A percentile compares a stretch with the other conserved stretches of the same genome.
phyloP scores from a whole-genome alignment of 345 rosid species.

The Euphorbia lathyris region DNA sequence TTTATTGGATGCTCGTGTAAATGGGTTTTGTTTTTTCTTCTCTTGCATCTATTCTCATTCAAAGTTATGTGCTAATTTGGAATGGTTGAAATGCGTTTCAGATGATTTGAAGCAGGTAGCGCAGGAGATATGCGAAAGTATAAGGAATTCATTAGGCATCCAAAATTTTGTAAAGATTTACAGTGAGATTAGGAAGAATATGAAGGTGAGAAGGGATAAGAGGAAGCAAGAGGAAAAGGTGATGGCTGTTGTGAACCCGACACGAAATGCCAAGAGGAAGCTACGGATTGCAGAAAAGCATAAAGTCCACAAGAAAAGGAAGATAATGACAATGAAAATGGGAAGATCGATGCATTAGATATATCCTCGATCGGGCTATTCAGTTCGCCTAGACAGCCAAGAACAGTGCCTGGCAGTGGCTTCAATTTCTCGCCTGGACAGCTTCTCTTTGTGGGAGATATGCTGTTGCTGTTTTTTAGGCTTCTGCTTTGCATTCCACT shows the following conservation, averaged over 20 bases:
- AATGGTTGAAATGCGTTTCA: constrained; percentile 24
- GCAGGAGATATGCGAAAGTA: constrained; percentile 56
- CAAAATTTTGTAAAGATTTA: constrained; percentile 53
- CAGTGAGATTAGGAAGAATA: constrained; percentile 54
- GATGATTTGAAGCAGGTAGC: constrained; percentile 70
- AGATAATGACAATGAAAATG: constrained; percentile 62
- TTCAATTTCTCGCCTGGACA: background rate
- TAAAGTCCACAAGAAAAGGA: constrained; percentile 72
- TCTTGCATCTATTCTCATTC: background rate
- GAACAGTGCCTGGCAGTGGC: background rate
- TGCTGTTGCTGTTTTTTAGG: no score
- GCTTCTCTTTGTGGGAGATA: no score
- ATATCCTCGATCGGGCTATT: background rate
- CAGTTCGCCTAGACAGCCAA: background rate
- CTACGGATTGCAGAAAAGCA: constrained; percentile 69
- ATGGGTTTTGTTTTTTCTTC: background rate
- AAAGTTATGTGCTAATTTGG: background rate
- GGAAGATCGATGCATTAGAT: constrained; percentile 51
- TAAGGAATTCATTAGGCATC: constrained; percentile 52
- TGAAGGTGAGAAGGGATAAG: constrained; percentile 67
- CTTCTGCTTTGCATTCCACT: no score
- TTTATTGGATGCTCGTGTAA: background rate
- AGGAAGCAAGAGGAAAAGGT: constrained; percentile 72
- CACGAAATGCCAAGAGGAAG: constrained; percentile 82
- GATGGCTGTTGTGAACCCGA: constrained; percentile 86